Base-by-base conservation (phyloP, 129 eudicot genomes). In the Mikania micrantha region DNA sequence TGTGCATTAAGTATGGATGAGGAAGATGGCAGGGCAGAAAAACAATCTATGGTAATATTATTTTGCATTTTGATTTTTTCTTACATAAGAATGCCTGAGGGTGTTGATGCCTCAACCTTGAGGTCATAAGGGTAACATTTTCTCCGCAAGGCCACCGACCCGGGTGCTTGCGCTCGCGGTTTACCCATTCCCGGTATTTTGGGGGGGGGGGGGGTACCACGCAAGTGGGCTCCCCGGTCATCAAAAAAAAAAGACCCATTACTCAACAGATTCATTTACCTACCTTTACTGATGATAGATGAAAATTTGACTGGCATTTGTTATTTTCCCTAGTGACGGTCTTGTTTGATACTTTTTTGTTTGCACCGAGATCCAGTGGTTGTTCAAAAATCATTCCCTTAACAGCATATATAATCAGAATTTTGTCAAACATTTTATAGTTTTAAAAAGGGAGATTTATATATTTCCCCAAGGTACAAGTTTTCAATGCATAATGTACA, bases 1-100 rank as follows among this genome's bases (percentile, higher is more conserved):
- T 93, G 96, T 72, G 75, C 87, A 21, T 67, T 79, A 3, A 66
- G 79, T 69, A 35, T 74, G 53, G 82, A 65, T 12, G 45, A 70
- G 44, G 66, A 77, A 40, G 74, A 69, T 4, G 49, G 53, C 56
- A 77, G 68, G 60, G 80, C 64, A 72, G 83, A 81, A 66, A 70
- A 77, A 66, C 62, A 66, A 56, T 76, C 67, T 36, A 71, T 25
- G 85, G 95, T 87, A 87, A 76, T 67, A 5, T 63, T 13, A 1
- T 28, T 76, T 10, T 36, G 16, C 5, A 5, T 21, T 35, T 8
- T 45, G 27, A 4, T 4, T 48, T 67, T 58, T 38, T 53, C 40
- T 8, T 12, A 62, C 71, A 16, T 73, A 35, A 50, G 5, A 53
- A 32, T 56, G 65, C 19, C 52, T n/a, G n/a, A n/a, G n/a, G n/a